phyloP scores from a whole-genome alignment of 352 stramenopile species.

The Phytopythium litorale region DNA sequence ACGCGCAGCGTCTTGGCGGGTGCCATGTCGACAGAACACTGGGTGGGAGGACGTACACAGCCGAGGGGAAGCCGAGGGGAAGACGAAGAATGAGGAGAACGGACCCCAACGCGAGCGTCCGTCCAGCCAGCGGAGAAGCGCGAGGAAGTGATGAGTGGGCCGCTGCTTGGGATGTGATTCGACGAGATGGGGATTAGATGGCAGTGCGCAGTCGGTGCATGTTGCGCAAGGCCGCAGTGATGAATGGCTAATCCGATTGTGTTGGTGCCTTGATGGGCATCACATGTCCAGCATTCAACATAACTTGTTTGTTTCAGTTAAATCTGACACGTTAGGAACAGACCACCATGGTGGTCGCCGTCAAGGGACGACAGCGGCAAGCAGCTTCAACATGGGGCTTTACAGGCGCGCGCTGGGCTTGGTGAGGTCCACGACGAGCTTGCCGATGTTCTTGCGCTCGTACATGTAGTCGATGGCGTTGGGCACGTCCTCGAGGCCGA shows the following conservation, averaged over 20 bases:
- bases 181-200: not conserved
- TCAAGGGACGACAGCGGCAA: not conserved
- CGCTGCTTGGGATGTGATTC: not conserved
- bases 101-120: not conserved
- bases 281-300: not conserved
- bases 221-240: too few species aligned
- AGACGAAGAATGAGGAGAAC: not conserved
- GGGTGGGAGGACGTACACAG: not conserved
- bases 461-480: constrained; percentile 76
- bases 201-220: too few species aligned
- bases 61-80: not conserved
- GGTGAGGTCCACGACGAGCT: constrained; percentile 56
- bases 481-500: constrained; percentile 52
- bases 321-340: not conserved
- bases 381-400: not conserved
- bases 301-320: not conserved
- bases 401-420: constrained; percentile 5
- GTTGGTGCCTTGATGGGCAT: too few species aligned
- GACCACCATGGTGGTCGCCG: not conserved
- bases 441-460: constrained; percentile 74
- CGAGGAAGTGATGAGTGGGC: not conserved
- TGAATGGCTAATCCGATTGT: too few species aligned
- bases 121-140: not conserved
- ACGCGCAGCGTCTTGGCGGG: constrained; percentile 25
- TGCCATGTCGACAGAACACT: not conserved